Evolutionary conservation across 164 flowering plant genomes (phyloP).

Genomic region (Annona squamosa): DNA sequence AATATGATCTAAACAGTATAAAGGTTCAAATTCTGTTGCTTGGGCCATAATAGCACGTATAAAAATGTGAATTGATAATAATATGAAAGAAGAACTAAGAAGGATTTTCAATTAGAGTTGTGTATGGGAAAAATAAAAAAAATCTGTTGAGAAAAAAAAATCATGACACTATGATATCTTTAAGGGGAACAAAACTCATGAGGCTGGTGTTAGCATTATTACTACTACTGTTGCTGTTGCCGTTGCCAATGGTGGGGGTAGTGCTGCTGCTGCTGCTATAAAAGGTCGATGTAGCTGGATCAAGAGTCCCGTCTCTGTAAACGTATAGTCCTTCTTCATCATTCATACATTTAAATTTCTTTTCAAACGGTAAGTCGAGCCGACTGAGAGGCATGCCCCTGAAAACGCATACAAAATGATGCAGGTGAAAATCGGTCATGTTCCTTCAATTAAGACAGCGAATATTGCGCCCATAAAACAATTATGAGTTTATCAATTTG

Average conservation of each 20-base stretch:
- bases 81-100: no score
- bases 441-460: neutral
- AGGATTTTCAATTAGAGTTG: neutral
- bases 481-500: no score
- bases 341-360: slow-evolving; percentile 30
- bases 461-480: no score
- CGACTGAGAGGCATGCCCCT: slow-evolving; percentile 54
- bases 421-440: neutral
- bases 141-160: neutral
- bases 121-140: neutral
- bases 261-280: slow-evolving; percentile 8
- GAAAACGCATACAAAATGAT: slow-evolving; percentile 4
- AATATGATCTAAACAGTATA: no score
- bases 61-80: no score
- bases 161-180: slow-evolving; percentile 15
- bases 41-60: no score
- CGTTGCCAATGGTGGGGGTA: neutral
- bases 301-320: slow-evolving; percentile 50
- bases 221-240: neutral
- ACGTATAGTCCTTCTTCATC: slow-evolving; percentile 34
- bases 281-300: slow-evolving; percentile 19
- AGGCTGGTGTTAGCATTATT: neutral
- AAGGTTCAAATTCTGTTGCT: no score
- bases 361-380: slow-evolving; percentile 23
- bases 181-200: slow-evolving; percentile 12